Evolutionary conservation across 768 basidiomycete species (phyloP).

Genomic region (Cystobasidium onofrii): DNA sequence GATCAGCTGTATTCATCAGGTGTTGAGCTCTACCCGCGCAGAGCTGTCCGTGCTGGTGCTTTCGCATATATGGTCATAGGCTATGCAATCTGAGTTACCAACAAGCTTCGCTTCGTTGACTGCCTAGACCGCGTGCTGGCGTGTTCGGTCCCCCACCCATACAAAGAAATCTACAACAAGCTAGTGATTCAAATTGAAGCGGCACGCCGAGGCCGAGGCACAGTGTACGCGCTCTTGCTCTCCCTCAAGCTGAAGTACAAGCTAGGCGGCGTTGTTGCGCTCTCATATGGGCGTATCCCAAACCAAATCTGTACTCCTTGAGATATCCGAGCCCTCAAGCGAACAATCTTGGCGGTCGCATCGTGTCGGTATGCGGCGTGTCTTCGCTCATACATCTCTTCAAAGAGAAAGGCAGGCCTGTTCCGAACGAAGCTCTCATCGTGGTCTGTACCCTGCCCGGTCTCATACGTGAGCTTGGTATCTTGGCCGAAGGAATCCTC

Average conservation of each 20-base stretch:
- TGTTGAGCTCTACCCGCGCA: no score
- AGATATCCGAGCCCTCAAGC: neutral
- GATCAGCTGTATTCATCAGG: no score
- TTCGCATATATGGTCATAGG: no score
- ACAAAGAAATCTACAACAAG: neutral
- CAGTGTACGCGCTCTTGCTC: neutral
- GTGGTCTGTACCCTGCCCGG: slow-evolving; percentile 51
- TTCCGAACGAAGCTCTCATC: slow-evolving; percentile 57
- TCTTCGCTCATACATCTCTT: slow-evolving; percentile 27
- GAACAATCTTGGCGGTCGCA: neutral
- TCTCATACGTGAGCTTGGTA: slow-evolving; percentile 42
- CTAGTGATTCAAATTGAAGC: neutral
- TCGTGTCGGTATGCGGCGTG: neutral
- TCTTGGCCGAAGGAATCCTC: neutral
- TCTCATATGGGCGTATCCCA: slow-evolving; percentile 19
- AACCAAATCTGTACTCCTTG: slow-evolving; percentile 5
- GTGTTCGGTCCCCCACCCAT: no score
- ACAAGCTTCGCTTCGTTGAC: no score
- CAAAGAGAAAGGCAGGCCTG: slow-evolving; percentile 51
- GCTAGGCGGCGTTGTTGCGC: slow-evolving; percentile 7
- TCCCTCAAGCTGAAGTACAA: slow-evolving; percentile 28
- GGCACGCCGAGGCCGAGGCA: neutral
- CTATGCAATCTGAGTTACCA: no score
- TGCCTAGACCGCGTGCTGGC: no score
- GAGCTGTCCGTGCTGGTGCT: no score